phyloP scores from a whole-genome alignment of 2,329 filamentous ascomycete genomes.

The Colletotrichum cordylinicola region DNA sequence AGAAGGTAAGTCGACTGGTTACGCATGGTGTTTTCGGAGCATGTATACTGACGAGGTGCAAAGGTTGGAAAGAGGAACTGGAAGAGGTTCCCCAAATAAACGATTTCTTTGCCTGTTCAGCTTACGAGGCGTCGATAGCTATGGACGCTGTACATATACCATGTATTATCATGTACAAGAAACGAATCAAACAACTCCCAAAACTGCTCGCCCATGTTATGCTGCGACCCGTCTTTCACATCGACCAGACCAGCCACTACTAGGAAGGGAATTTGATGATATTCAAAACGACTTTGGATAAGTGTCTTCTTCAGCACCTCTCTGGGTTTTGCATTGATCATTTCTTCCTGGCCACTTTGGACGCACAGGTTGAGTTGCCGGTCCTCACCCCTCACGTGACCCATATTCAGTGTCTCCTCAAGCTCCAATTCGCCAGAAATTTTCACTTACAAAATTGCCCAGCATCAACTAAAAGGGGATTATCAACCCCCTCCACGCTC shows the following conservation, averaged over 20 bases:
- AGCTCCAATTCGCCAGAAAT: conserved; percentile 15
- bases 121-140: background rate
- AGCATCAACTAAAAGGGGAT: conserved; percentile 21
- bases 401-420: background rate
- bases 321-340: background rate
- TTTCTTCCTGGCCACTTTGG: background rate
- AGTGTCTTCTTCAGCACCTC: background rate
- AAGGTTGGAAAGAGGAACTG: conserved; percentile 62
- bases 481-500: background rate
- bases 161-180: conserved; percentile 25
- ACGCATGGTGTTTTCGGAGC: background rate
- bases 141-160: conserved; percentile 21
- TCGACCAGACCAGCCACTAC: background rate
- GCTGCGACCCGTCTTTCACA: background rate
- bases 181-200: conserved; percentile 13
- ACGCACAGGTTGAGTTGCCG: background rate
- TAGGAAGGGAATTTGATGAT: background rate
- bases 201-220: background rate
- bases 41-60: conserved; percentile 37
- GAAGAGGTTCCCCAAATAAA: conserved; percentile 64
- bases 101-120: conserved; percentile 9
- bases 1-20: conserved; percentile 69
- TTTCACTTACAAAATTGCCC: conserved; percentile 6
- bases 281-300: background rate
- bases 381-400: conserved; percentile 13